phyloP scores from a whole-genome alignment of 441 rosid genomes.

The Macaranga tanarius region DNA sequence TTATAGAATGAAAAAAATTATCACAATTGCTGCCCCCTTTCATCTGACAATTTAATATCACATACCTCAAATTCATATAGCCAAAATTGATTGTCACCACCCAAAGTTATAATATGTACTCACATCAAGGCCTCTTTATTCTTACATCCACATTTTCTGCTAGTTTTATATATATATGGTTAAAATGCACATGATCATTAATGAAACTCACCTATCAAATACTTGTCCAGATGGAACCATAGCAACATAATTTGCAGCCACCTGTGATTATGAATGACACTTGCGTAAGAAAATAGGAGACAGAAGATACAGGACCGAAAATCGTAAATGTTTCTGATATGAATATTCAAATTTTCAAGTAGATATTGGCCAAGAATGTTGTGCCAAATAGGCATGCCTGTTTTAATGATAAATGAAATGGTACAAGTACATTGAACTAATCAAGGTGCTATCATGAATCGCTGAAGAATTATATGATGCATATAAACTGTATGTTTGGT shows the following conservation, averaged over 20 bases:
- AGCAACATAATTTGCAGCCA: conserved; percentile 92
- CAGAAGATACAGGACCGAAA: not conserved
- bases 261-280: conserved; percentile 39
- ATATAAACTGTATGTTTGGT: not conserved
- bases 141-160: not conserved
- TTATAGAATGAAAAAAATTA: not conserved
- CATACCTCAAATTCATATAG: not conserved
- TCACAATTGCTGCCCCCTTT: not conserved
- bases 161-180: not conserved
- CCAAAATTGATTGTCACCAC: not conserved
- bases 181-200: not conserved
- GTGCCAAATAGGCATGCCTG: not conserved
- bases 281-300: conserved; percentile 8
- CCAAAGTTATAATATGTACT: not conserved
- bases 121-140: not conserved
- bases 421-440: not conserved
- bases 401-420: not conserved
- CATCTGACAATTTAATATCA: not conserved
- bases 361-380: not conserved
- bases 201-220: conserved; percentile 66
- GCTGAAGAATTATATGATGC: no score
- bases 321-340: conserved; percentile 1
- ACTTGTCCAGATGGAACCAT: conserved; percentile 96
- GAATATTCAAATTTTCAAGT: not conserved
- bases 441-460: not conserved